Base-by-base conservation (phyloP, 2,329 filamentous ascomycete genomes). In the Fusarium siculi region DNA sequence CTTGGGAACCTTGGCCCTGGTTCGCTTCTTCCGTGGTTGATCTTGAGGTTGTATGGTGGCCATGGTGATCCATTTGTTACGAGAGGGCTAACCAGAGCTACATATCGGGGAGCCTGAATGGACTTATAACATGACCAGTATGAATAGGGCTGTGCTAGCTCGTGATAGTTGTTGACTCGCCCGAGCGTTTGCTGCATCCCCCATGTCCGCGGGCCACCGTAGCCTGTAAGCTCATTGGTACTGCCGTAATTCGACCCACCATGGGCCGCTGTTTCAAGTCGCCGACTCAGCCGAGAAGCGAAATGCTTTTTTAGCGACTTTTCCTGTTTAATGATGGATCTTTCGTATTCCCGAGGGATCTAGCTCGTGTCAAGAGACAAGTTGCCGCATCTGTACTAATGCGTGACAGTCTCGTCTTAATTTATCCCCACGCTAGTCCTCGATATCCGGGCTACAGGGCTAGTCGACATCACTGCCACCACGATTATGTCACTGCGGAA, bases 21-120 rank as follows among this genome's bases (percentile, higher is more conserved):
- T 70, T 55, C 68, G 53, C 59, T 59, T 70, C 64, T 52, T 68
- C 18, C 62, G 65, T 43, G 53, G 62, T 39, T n/a, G 25, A 39
- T 50, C 50, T 15, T 65, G 60, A 40, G 37, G 30, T 37, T 66
- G 40, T 32, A 21, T 34, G 21, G 53, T 50, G 32, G 61, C 34
- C 65, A 67, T 67, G 11, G 21, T 37, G 39, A 34, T 16, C 18
- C 25, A 39, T 52, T 67, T 53, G 56, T 53, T 53, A 53, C 56
- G 56, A 59, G 56, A 34, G 18, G 30, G 44, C 56, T 59, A 40
- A 59, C 56, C 56, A 53, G 44, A 53, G 34, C 25, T 39, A 32
- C 34, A 59, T 40, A 8, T 25, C 16, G n/a, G n/a, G 56, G 34
- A 23, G 30, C 21, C 12, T 39, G 23, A 10, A 19, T 32, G 39